Evolutionary conservation across 345 rosid species (phyloP).

Genomic region (Syzygium jambos): DNA sequence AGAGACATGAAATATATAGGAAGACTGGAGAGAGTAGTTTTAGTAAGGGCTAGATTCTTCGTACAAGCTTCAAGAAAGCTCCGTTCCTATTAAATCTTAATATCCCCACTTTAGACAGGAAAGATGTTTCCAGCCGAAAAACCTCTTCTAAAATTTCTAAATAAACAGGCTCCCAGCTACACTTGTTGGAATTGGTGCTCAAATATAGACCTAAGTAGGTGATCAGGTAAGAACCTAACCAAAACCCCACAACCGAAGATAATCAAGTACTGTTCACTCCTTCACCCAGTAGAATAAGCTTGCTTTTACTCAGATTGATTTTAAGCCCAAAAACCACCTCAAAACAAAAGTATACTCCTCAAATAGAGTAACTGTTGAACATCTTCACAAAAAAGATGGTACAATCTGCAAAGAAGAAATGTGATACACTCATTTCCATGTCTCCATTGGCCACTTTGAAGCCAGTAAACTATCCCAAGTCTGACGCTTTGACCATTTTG

Average conservation of each 20-base stretch:
- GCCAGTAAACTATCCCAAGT: neutral
- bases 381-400: neutral
- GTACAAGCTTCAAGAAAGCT: neutral
- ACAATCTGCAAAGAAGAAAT: neutral
- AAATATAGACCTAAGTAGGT: neutral
- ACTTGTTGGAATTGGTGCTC: neutral
- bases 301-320: neutral
- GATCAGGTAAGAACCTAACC: neutral
- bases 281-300: neutral
- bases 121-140: neutral
- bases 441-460: neutral
- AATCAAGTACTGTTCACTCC: neutral
- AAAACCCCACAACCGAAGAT: neutral
- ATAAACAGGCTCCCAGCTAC: neutral
- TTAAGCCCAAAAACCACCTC: neutral
- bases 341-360: neutral
- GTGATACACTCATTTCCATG: neutral
- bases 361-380: neutral
- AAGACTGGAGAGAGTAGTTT: no score
- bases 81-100: neutral
- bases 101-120: neutral
- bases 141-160: neutral
- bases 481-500: neutral
- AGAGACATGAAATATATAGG: no score
- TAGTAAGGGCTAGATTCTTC: neutral